A percentile compares a stretch with the other conserved stretches of the same genome.
Evolutionary conservation across 257 asterid species (phyloP).

Genomic region (Phtheirospermum japonicum): DNA sequence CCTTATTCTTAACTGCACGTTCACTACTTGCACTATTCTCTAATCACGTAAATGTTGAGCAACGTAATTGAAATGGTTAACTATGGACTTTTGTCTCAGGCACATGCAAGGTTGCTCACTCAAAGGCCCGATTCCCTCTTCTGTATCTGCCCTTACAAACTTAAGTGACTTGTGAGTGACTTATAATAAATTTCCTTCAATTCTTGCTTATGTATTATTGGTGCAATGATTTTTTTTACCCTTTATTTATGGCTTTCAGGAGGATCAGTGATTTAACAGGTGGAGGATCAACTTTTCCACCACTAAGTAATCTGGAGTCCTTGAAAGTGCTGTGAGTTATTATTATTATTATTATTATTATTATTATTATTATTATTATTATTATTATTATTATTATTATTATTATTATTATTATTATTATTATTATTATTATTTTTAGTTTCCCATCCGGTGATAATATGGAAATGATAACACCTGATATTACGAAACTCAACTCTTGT

Average conservation of each 20-base stretch:
- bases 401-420: not conserved
- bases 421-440: no score
- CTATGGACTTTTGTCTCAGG: constrained; percentile 40
- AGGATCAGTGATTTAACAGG: constrained; percentile 84
- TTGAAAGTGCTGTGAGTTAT: constrained; percentile 67
- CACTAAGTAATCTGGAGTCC: constrained; percentile 45
- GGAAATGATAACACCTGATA: constrained; percentile 15
- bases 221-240: constrained; percentile 14
- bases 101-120: constrained; percentile 92
- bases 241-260: constrained; percentile 44
- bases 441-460: constrained; percentile 11
- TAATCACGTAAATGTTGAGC: not conserved
- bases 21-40: not conserved
- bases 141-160: constrained; percentile 61
- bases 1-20: not conserved
- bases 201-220: not conserved
- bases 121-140: constrained; percentile 84
- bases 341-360: not conserved
- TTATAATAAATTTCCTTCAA: not conserved
- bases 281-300: constrained; percentile 63
- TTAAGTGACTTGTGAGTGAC: constrained; percentile 70
- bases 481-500: constrained; percentile 13
- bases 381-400: no score
- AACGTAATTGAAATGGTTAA: constrained; percentile 8
- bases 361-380: not conserved